Evolutionary conservation across 116 monocot species (phyloP).

Genomic region (Zostera marina): DNA sequence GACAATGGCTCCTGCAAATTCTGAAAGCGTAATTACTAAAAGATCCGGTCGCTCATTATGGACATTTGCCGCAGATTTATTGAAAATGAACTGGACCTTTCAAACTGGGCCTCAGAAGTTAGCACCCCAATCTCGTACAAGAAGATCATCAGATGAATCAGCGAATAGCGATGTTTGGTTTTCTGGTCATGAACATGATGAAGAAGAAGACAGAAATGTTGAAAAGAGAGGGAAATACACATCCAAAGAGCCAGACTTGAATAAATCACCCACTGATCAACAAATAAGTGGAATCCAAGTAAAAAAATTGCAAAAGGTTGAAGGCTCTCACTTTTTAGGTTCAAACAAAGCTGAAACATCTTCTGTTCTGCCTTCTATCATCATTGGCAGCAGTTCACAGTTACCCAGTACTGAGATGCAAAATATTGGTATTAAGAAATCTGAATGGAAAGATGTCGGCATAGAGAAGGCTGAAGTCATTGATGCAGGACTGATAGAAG

Average conservation of each 20-base stretch:
- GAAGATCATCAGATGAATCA: constrained; percentile 60
- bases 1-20: constrained; percentile 6
- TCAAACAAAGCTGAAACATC: neutral
- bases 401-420: constrained; percentile 10
- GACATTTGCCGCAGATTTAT: constrained; percentile 60
- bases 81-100: constrained; percentile 40
- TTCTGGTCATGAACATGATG: constrained; percentile 59
- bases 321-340: constrained; percentile 8
- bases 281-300: constrained; percentile 4
- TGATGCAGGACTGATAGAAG: constrained; percentile 21
- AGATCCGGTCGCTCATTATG: constrained; percentile 61
- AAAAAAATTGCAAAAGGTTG: neutral
- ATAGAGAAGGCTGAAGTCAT: constrained; percentile 14
- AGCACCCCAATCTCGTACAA: constrained; percentile 23
- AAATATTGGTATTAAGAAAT: constrained; percentile 1
- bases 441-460: constrained; percentile 7
- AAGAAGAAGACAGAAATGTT: constrained; percentile 18
- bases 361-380: constrained; percentile 11
- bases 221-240: constrained; percentile 6
- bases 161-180: constrained; percentile 53
- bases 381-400: constrained; percentile 3
- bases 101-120: constrained; percentile 25
- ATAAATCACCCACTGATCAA: constrained; percentile 11
- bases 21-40: constrained; percentile 24
- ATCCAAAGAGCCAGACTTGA: constrained; percentile 6